Percentiles rank a stretch among this genome's conserved stretches.
These are phyloP conservation scores for Vaucheria bursata DNA, from an alignment of 352 stramenopile genomes.

Conservation along the genomic window DNA sequence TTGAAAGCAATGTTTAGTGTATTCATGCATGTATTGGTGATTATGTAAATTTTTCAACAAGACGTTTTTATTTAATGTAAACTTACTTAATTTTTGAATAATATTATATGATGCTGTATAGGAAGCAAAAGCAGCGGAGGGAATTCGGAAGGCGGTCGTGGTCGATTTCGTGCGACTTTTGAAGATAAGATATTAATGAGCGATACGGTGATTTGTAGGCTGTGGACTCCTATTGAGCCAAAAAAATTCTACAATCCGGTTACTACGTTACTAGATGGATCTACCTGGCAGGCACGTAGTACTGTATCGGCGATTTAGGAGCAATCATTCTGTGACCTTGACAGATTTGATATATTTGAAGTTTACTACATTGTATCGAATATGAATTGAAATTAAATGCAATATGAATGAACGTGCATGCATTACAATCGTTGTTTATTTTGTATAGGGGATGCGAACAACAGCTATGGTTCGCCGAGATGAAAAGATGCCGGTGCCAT, in stretches of 20 bases:
- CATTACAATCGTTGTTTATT: too few relatives aligned
- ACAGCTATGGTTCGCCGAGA: conserved; percentile 87
- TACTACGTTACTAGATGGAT: conserved; percentile 60
- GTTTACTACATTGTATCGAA: too few relatives aligned
- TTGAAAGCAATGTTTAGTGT: too few relatives aligned
- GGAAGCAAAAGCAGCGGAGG: conserved; percentile 1
- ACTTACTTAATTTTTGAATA: conserved; percentile 13
- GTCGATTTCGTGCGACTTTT: conserved; percentile 96
- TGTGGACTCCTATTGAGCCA: conserved; percentile 95
- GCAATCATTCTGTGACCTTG: too few relatives aligned
- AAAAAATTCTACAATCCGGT: conserved; percentile 98
- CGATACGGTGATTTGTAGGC: conserved; percentile 97
- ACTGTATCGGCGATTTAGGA: too few relatives aligned
- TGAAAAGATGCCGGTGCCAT: conserved; percentile 80
- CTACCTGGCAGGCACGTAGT: conserved; percentile 30
- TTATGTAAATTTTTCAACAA: too few relatives aligned
- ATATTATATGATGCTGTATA: conserved; percentile 7
- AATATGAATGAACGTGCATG: too few relatives aligned
- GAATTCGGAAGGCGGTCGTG: conserved; percentile 55
- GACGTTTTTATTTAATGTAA: conserved; percentile 20
- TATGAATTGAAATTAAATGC: too few relatives aligned
- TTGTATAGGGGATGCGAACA: conserved; percentile 79
- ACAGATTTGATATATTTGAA: too few relatives aligned
- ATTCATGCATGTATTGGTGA: not conserved
- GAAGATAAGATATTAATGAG: conserved; percentile 98